These are phyloP conservation scores for Boletus insuetus DNA, from an alignment of 768 basidiomycete species.

Conservation along the genomic window DNA sequence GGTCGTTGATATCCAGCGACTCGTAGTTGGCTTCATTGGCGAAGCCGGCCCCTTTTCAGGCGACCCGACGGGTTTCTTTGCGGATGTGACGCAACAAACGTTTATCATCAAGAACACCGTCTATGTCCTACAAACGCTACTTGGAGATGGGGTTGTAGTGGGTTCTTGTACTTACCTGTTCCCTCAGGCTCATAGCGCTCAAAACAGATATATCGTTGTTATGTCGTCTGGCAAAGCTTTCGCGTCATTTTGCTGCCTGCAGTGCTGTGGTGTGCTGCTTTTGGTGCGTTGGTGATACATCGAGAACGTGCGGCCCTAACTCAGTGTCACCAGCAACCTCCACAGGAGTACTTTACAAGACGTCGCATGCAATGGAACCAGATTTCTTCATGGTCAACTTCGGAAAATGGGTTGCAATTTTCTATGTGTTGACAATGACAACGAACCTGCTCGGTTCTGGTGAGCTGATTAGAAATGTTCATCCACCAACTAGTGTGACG, in stretches of 20 bases:
- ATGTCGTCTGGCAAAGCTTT: conserved; percentile 17
- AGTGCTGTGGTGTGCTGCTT: conserved; percentile 17
- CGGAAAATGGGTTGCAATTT: conserved; percentile 11
- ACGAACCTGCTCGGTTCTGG: conserved; percentile 24
- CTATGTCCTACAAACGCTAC: conserved; percentile 25
- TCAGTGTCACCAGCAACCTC: conserved; percentile 8
- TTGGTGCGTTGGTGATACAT: conserved; percentile 9
- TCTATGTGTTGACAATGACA: conserved; percentile 18
- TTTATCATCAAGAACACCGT: conserved; percentile 30
- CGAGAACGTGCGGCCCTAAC: background rate
- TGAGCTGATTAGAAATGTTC: background rate
- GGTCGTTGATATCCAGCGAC: conserved; percentile 20
- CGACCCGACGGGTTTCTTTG: conserved; percentile 30
- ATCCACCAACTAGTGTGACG: background rate
- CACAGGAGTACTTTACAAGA: conserved; percentile 5
- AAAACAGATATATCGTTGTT: conserved; percentile 24
- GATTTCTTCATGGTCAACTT: background rate
- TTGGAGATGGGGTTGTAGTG: conserved; percentile 21
- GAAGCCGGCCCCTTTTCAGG: conserved; percentile 19
- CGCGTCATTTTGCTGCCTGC: conserved; percentile 10
- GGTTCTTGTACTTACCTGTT: background rate
- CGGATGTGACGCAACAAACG: conserved; percentile 24
- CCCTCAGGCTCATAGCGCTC: background rate
- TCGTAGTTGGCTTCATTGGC: conserved; percentile 26
- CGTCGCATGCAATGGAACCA: background rate